Percentiles rank a stretch among this genome's conserved stretches.
Evolutionary conservation across 2,329 filamentous ascomycete genomes (phyloP).

Genomic region (Westerdykella sp.): DNA sequence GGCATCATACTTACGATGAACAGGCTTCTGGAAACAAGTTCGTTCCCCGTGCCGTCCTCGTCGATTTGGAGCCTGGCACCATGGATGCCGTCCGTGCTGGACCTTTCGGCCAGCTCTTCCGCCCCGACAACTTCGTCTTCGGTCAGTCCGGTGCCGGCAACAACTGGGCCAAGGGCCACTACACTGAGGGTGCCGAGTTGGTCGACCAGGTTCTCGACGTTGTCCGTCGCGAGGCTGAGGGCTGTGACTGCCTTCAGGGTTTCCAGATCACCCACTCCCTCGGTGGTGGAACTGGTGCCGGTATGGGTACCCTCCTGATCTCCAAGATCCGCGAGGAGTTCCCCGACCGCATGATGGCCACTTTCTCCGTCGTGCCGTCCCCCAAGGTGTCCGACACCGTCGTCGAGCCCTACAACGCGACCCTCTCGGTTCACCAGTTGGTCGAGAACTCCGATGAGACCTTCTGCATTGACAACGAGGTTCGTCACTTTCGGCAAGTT

Average conservation of each 20-base stretch:
- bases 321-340: slow-evolving; percentile 99
- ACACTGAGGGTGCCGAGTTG: slow-evolving; percentile 98
- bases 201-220: slow-evolving; percentile 98
- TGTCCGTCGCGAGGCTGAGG: slow-evolving; percentile 96
- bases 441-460: slow-evolving; percentile 99
- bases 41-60: slow-evolving; percentile 96
- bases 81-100: slow-evolving; percentile 99
- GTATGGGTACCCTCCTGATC: slow-evolving; percentile 99
- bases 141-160: slow-evolving; percentile 99
- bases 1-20: slow-evolving; percentile 17
- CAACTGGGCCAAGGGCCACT: slow-evolving; percentile 99
- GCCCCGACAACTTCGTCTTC: slow-evolving; percentile 99
- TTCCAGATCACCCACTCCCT: slow-evolving; percentile 99
- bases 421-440: slow-evolving; percentile 96
- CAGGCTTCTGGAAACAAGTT: slow-evolving; percentile 98
- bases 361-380: slow-evolving; percentile 97
- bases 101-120: slow-evolving; percentile 98
- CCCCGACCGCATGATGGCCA: slow-evolving; percentile 99
- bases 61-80: slow-evolving; percentile 98
- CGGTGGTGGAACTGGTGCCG: slow-evolving; percentile 99
- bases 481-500: slow-evolving; percentile 20
- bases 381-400: slow-evolving; percentile 99
- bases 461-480: slow-evolving; percentile 99
- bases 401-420: slow-evolving; percentile 99
- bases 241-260: slow-evolving; percentile 98